Evolutionary conservation across 106 monocot genomes (phyloP).

Genomic region (Triglochin maritima): DNA sequence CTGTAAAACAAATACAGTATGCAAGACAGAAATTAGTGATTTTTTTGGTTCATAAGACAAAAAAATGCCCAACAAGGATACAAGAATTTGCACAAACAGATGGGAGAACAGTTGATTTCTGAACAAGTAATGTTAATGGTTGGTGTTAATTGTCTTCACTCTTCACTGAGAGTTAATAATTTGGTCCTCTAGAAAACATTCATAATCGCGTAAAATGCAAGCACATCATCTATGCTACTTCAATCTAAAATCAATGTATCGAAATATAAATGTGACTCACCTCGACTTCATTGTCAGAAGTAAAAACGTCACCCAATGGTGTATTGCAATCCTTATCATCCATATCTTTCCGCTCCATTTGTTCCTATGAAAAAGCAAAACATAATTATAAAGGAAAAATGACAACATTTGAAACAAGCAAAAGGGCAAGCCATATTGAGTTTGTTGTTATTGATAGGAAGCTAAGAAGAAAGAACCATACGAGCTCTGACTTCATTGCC

Average conservation of each 20-base stretch:
- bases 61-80: background rate
- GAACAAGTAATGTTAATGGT: too few relatives aligned
- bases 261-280: too few relatives aligned
- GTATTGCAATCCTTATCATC: conserved; percentile 8
- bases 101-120: too few relatives aligned
- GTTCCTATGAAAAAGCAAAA: conserved; percentile 28
- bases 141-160: too few relatives aligned
- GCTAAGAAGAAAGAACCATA: conserved; percentile 13
- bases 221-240: too few relatives aligned
- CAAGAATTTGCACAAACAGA: too few relatives aligned
- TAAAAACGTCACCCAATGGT: conserved; percentile 16
- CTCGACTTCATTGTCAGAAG: conserved; percentile 24
- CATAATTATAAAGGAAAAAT: background rate
- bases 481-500: conserved; percentile 52
- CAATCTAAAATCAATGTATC: too few relatives aligned
- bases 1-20: conserved; percentile 19
- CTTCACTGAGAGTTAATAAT: too few relatives aligned
- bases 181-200: too few relatives aligned
- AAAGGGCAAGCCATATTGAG: background rate
- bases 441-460: too few relatives aligned
- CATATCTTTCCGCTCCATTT: conserved; percentile 17
- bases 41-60: background rate
- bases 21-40: background rate
- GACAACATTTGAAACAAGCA: too few relatives aligned
- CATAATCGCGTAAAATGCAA: too few relatives aligned